Conservation (phyloP, 2,329 filamentous ascomycete genomes). For the Claviceps cyperi region DNA sequence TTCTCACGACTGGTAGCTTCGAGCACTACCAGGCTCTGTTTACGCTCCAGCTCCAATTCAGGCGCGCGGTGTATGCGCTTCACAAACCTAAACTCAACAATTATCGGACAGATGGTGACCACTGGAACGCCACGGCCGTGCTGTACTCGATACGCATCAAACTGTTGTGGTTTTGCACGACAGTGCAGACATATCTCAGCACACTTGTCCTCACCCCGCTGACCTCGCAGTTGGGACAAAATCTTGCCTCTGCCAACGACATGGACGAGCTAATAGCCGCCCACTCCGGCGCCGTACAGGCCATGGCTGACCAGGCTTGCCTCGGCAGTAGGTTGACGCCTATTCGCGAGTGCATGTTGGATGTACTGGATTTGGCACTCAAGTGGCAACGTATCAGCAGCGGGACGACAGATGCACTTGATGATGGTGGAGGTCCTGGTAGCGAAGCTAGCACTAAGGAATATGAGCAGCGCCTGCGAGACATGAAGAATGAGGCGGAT, state of each 20-base stretch:
- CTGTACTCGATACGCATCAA: conserved; percentile 51
- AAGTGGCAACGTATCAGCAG: conserved; percentile 47
- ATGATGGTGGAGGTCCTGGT: conserved; percentile 8
- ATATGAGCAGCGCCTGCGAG: conserved; percentile 37
- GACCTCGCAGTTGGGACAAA: conserved; percentile 37
- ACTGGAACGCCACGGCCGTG: conserved; percentile 27
- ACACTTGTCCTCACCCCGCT: conserved; percentile 55
- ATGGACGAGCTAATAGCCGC: conserved; percentile 68
- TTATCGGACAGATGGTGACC: conserved; percentile 21
- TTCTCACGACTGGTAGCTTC: conserved; percentile 53
- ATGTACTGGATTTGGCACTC: conserved; percentile 61
- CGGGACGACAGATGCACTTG: conserved; percentile 5
- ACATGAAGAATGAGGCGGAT: conserved; percentile 49
- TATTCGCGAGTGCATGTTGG: conserved; percentile 59
- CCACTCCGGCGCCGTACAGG: conserved; percentile 49
- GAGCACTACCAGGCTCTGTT: conserved; percentile 57
- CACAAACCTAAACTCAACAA: conserved; percentile 35
- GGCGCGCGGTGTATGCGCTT: conserved; percentile 54
- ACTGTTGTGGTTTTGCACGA: conserved; percentile 65
- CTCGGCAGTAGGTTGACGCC: conserved; percentile 53
- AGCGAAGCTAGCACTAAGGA: conserved; percentile 12
- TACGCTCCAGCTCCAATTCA: conserved; percentile 63
- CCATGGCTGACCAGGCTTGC: conserved; percentile 53
- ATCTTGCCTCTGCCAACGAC: conserved; percentile 48
- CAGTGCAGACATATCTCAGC: conserved; percentile 61